Evolutionary conservation across 2,329 filamentous ascomycete species (phyloP), one percentile per base, ranked within the genome.

Genomic region (Sporothrix variecibatus): DNA sequence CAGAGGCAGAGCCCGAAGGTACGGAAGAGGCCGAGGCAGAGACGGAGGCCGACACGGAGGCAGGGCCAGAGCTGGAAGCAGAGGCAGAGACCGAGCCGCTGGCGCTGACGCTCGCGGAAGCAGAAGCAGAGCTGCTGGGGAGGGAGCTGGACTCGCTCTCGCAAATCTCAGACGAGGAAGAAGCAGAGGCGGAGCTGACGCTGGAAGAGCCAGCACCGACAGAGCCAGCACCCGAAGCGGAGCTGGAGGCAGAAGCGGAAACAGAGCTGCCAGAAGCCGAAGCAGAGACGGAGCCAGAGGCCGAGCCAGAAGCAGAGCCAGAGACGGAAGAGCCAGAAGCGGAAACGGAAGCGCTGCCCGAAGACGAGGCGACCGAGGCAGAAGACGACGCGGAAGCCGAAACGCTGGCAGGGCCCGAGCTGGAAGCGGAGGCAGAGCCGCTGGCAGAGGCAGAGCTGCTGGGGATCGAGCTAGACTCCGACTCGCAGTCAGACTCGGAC

Each of bases 401-500:
- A 9, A 62, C 28, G 28, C 58, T 62, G 58, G 58, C 58, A 15
- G 58, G 28, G 28, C 20, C 58, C n/a, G 51, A 56, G 28, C 58
- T 38, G 28, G 56, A 31, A 2, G 31, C 28, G 3, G 28, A 34
- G 23, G 51, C 51, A 56, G 51, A 56, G 43, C 43, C 43, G 53
- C 53, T 28, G 23, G 53, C 53, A 26, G 53, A 28, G 23, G 23
- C 53, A 58, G 53, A 34, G 58, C 58, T 49, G 56, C 56, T 64
- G 17, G 17, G 1, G 11, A 64, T 1, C 23, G 64, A 67, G 64
- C 64, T 67, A 2, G 64, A 67, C 64, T 49, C 64, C 11, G 64
- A 67, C 64, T 67, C 64, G 40, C 38, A 67, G 2, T 67, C 64
- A 40, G 31, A 64, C 23, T 49, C 23, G 23, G 60, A 64, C 17